A percentile compares a stretch with the other conserved stretches of the same genome.
Evolutionary conservation across 352 stramenopile species (phyloP).

Genomic region (Halophytophthora polymorphica): DNA sequence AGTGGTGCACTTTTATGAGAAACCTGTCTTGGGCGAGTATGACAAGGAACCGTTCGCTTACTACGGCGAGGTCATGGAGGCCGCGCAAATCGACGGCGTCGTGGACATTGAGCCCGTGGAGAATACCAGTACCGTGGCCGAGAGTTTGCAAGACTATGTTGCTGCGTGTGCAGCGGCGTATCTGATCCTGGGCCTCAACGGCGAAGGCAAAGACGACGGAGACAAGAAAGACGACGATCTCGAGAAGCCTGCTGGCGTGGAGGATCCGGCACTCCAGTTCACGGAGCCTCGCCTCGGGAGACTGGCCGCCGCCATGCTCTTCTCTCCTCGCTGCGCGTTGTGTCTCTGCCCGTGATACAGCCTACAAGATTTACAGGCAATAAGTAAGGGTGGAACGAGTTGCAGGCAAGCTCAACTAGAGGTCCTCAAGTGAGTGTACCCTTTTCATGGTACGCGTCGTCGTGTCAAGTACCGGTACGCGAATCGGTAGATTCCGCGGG

Average conservation of each 20-base stretch:
- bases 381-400: neutral
- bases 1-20: constrained; percentile 64
- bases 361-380: constrained; percentile 1
- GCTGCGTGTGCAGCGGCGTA: constrained; percentile 36
- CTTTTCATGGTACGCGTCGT: too few relatives aligned
- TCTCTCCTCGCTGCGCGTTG: constrained; percentile 49
- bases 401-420: too few relatives aligned
- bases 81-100: constrained; percentile 26
- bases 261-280: neutral
- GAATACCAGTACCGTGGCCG: constrained; percentile 32
- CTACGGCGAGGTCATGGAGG: constrained; percentile 30
- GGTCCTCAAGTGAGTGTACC: too few relatives aligned
- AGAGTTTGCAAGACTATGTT: constrained; percentile 58
- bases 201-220: constrained; percentile 10
- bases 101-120: constrained; percentile 44
- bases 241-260: neutral
- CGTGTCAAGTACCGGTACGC: too few relatives aligned
- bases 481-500: too few relatives aligned
- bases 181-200: constrained; percentile 42
- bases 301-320: constrained; percentile 42
- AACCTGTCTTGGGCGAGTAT: constrained; percentile 33
- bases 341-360: constrained; percentile 45
- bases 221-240: neutral
- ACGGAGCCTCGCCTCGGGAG: constrained; percentile 24
- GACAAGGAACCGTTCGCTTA: constrained; percentile 31